Evolutionary conservation across 139 green algal species (phyloP), one percentile per base, ranked within the genome.

Genomic region (Chlorokybus atmophyticus): DNA sequence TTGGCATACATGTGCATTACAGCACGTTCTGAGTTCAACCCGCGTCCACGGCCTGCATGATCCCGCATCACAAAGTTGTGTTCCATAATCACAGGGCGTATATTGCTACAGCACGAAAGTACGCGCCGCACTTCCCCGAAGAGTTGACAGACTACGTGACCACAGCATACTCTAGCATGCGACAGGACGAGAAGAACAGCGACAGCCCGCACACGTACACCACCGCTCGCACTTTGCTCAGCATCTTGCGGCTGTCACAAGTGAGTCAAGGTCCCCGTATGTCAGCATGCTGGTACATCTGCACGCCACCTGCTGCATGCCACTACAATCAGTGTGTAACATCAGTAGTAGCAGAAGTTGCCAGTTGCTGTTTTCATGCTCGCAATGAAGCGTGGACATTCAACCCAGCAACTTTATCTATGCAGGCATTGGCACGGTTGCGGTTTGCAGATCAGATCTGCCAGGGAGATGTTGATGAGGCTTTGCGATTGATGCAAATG

Each of bases 191-290:
- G 70, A 66, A 69, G 31, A 38, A 60, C n/a, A 66, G 65, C 17
- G 59, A 72, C 6, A 40, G 65, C 39, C 29, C 32, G 31, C 24
- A 74, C 57, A 49, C 64, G 5, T 78, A 78, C 49, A 73, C 58
- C 28, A 99, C 91, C 0, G 87, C 91, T 1, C 79, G 91, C 51
- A 97, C 92, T 6, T 78, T 99, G 54, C 83, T 99, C 35, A 86
- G 74, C 64, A 94, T 98, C 62, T 75, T 98, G 52, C 80, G 91
- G 14, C 66, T 98, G 7, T 75, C 70, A 7, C 79, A 71, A 57
- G 61, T 69, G 1, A 10, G 23, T 31, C 8, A n/a, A n/a, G 19
- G 19, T 47, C 19, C 39, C 19, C 19, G 19, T 47, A 47, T 19
- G 19, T 47, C 19, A n/a, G 19, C 39, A 47, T 19, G 19, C 19